Percentiles rank a stretch among this genome's conserved stretches.
phyloP scores from a whole-genome alignment of 345 rosid species.

The Ceriops tagal region DNA sequence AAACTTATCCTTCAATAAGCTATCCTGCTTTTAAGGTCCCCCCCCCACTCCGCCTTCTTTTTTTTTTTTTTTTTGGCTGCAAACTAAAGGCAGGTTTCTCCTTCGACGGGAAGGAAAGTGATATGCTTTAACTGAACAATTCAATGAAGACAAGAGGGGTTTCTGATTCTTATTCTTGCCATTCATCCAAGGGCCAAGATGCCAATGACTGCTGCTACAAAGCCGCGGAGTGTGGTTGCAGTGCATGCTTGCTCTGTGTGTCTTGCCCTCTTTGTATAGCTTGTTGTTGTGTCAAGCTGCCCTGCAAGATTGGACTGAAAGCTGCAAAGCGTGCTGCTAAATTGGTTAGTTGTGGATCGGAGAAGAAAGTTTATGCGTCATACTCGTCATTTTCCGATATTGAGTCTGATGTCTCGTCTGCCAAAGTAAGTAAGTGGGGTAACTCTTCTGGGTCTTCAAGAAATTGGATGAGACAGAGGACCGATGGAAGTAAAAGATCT shows the following conservation, averaged over 20 bases:
- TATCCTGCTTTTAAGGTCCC: background rate
- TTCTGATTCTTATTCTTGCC: too few relatives aligned
- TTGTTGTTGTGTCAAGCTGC: constrained; percentile 52
- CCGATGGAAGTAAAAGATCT: too few relatives aligned
- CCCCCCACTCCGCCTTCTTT: background rate
- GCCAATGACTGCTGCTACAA: constrained; percentile 17
- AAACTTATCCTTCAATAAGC: too few relatives aligned
- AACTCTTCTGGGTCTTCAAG: background rate
- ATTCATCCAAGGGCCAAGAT: background rate
- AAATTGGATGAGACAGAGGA: too few relatives aligned
- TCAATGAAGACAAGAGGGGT: too few relatives aligned
- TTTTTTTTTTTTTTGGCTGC: background rate
- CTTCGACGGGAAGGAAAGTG: background rate
- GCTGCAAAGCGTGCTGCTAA: constrained; percentile 26
- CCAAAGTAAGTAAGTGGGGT: constrained; percentile 5
- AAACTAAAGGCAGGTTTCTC: background rate
- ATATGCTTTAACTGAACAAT: background rate
- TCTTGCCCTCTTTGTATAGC: constrained; percentile 56
- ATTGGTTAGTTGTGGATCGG: constrained; percentile 33
- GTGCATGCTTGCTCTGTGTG: constrained; percentile 53
- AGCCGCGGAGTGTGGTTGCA: constrained; percentile 45
- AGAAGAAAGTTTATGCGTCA: constrained; percentile 33
- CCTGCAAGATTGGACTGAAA: constrained; percentile 54
- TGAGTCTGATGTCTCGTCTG: constrained; percentile 33
- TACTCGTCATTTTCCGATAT: constrained; percentile 81